Evolutionary conservation across 2,329 filamentous ascomycete species (phyloP), one percentile per base, ranked within the genome.

Genomic region (Nothopassalora personata): DNA sequence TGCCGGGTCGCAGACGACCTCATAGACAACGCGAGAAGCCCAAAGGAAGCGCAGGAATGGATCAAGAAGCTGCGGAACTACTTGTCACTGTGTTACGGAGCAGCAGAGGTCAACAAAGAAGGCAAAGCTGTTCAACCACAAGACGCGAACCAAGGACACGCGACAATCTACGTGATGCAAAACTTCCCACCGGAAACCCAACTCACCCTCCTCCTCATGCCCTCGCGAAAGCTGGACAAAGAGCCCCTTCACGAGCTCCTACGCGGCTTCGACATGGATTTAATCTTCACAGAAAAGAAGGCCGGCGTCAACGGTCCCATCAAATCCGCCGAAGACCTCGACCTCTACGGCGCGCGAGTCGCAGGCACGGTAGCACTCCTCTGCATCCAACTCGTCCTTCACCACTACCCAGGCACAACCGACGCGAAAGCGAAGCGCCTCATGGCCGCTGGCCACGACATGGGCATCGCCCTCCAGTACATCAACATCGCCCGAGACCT

Each of bases 401-500:
- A 82, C 60, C 83, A 89, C 66, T 79, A 76, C 57, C 74, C 65
- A 34, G 75, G 51, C 61, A 71, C 60, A 30, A 61, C 53, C 1
- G 63, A 70, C 5, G 4, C 57, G 31, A 59, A 71, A 47, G 73
- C 77, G 46, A 69, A 75, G 13, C 68, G 74, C 2, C 76, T 89
- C 5, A 75, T 86, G 13, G 68, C 75, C 15, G 81, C 85, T 0
- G 86, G 86, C 1, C 77, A 79, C 19, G 77, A 79, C 30, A 90
- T 90, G 87, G 88, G 88, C 0, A 80, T 87, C 34, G 87, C 88
- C 1, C 75, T 91, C n/a, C 88, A 91, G 67, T 90, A 87, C 66
- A 83, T 89, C 66, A 91, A 91, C 67, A 90, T 91, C 61, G 85
- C 87, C 3, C 84, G 88, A 23, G 88, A 91, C 67, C 85, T 91